Conservation (phyloP, 2,329 filamentous ascomycete species). For the Fusarium setosum region DNA sequence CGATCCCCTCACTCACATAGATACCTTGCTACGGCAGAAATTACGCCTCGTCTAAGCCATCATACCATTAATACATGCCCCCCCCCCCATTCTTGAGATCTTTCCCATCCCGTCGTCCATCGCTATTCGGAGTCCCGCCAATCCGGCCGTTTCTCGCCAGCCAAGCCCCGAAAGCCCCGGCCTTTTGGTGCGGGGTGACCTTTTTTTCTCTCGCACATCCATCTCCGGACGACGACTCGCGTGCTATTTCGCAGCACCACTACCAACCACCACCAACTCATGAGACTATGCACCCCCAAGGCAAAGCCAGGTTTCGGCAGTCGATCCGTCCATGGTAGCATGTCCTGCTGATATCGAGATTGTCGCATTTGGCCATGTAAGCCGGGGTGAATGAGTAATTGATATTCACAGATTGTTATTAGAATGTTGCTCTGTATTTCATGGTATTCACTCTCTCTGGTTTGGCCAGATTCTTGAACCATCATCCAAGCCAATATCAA, state of each 20-base stretch:
- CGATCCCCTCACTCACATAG: neutral
- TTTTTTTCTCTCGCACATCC: slow-evolving; percentile 29
- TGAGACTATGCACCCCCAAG: neutral
- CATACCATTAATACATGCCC: slow-evolving; percentile 3
- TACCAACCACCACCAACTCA: neutral
- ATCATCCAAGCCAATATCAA: too few species aligned
- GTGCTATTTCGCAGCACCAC: neutral
- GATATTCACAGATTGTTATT: too few species aligned
- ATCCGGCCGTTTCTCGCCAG: slow-evolving; percentile 26
- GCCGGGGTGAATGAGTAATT: too few species aligned
- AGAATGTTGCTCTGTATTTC: too few species aligned
- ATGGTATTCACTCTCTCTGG: too few species aligned
- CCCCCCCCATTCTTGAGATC: slow-evolving; percentile 15
- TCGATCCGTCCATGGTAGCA: neutral
- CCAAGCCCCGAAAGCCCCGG: slow-evolving; percentile 23
- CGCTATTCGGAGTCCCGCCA: slow-evolving; percentile 43
- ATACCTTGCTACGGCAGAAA: neutral
- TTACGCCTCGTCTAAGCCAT: slow-evolving; percentile 6
- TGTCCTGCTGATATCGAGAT: too few species aligned
- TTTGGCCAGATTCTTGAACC: too few species aligned
- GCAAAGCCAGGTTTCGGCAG: slow-evolving; percentile 10
- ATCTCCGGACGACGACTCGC: slow-evolving; percentile 29
- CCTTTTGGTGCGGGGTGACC: slow-evolving; percentile 27
- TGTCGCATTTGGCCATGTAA: too few species aligned
- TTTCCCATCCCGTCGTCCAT: slow-evolving; percentile 10